phyloP scores from a whole-genome alignment of 2,329 filamentous ascomycete species.

The Phaeophleospora eucalypticola region DNA sequence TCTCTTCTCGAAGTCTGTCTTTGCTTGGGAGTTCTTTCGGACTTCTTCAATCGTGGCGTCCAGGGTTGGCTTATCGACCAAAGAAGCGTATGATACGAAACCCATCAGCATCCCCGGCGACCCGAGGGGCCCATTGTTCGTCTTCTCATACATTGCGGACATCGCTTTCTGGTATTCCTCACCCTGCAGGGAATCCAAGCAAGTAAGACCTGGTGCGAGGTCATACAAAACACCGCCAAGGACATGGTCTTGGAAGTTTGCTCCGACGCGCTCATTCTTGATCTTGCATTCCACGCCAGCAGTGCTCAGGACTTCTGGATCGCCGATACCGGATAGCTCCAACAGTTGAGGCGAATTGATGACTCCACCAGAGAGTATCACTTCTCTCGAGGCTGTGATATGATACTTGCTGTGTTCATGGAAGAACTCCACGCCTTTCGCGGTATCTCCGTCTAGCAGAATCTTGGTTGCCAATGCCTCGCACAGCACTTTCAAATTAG shows the following conservation, averaged over 20 bases:
- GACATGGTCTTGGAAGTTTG: slow-evolving; percentile 49
- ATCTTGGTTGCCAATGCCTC: slow-evolving; percentile 29
- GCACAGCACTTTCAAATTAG: slow-evolving; percentile 31
- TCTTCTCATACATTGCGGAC: slow-evolving; percentile 33
- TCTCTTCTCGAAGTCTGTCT: slow-evolving; percentile 34
- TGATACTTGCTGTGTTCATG: slow-evolving; percentile 35
- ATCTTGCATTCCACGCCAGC: slow-evolving; percentile 46
- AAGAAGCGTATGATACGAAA: slow-evolving; percentile 31
- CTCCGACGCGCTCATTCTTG: slow-evolving; percentile 51
- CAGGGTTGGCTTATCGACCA: slow-evolving; percentile 28
- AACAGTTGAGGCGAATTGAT: slow-evolving; percentile 52
- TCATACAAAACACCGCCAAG: slow-evolving; percentile 30
- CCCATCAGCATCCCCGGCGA: slow-evolving; percentile 36
- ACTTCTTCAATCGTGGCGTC: slow-evolving; percentile 31
- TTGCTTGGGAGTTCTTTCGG: slow-evolving; percentile 31
- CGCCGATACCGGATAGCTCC: slow-evolving; percentile 54
- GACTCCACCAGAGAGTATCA: slow-evolving; percentile 43
- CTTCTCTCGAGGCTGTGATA: slow-evolving; percentile 38
- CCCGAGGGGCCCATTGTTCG: slow-evolving; percentile 32
- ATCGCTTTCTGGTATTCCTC: slow-evolving; percentile 35
- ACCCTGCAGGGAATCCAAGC: slow-evolving; percentile 33
- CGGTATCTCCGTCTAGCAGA: slow-evolving; percentile 27
- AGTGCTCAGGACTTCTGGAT: slow-evolving; percentile 43
- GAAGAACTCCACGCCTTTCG: slow-evolving; percentile 40
- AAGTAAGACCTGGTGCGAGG: slow-evolving; percentile 28